phyloP scores from a whole-genome alignment of 495 filamentous ascomycete genomes.

The Oleoguttula mirabilis region DNA sequence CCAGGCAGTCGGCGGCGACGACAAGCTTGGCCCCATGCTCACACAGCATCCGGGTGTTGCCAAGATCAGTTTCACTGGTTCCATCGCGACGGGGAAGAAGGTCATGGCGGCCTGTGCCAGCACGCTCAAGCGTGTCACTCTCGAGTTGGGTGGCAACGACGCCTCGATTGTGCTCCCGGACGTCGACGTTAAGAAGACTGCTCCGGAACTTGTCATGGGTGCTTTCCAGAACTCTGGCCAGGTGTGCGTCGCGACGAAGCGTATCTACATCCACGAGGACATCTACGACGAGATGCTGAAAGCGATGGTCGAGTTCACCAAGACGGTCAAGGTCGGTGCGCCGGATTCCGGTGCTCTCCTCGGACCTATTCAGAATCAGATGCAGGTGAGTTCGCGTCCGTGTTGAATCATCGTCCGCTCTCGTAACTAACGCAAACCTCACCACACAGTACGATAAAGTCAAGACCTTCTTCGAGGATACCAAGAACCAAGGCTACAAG shows the following conservation, averaged over 20 bases:
- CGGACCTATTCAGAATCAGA: constrained; percentile 47
- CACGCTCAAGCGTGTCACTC: constrained; percentile 50
- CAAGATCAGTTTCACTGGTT: constrained; percentile 62
- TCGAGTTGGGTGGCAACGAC: constrained; percentile 55
- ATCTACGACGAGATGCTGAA: constrained; percentile 49
- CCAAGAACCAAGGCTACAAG: constrained; percentile 30
- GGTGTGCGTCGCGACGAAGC: constrained; percentile 44
- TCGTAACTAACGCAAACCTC: too few relatives aligned
- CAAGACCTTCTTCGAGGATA: constrained; percentile 24
- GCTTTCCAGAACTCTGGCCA: constrained; percentile 50
- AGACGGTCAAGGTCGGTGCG: constrained; percentile 37
- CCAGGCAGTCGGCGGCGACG: constrained; percentile 54
- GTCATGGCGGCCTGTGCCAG: constrained; percentile 49
- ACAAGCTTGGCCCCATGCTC: constrained; percentile 48
- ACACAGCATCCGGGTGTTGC: constrained; percentile 47
- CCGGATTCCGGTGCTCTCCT: constrained; percentile 37
- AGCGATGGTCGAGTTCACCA: constrained; percentile 38
- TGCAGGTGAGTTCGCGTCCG: constrained; percentile 41
- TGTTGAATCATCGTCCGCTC: too few relatives aligned
- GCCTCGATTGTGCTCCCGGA: constrained; percentile 49
- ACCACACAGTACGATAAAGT: constrained; percentile 25
- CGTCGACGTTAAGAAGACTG: constrained; percentile 43
- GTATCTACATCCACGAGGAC: constrained; percentile 50
- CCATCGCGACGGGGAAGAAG: constrained; percentile 49
- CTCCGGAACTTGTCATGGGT: constrained; percentile 38